These are phyloP conservation scores for Cyphellophora europaea DNA, from an alignment of 2,329 filamentous ascomycete species.

Conservation along the genomic window DNA sequence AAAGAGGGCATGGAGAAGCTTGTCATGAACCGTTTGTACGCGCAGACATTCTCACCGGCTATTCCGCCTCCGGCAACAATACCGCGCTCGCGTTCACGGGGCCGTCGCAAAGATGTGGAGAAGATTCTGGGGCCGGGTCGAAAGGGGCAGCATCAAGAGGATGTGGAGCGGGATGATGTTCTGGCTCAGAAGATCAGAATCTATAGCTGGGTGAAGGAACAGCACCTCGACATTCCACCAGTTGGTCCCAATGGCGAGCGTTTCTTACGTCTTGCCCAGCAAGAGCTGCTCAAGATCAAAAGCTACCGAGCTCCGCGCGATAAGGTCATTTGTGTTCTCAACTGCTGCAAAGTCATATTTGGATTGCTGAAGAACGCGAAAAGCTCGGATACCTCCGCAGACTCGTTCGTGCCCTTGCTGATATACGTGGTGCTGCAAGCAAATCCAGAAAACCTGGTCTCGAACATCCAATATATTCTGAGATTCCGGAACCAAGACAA, in stretches of 20 bases:
- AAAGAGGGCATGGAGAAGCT: slow-evolving; percentile 98
- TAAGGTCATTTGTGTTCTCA: slow-evolving; percentile 96
- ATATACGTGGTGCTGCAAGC: slow-evolving; percentile 94
- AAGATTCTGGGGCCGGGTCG: slow-evolving; percentile 69
- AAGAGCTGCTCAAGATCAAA: slow-evolving; percentile 93
- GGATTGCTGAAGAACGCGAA: slow-evolving; percentile 86
- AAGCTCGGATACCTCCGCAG: slow-evolving; percentile 78
- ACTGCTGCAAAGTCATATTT: slow-evolving; percentile 99
- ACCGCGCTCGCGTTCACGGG: slow-evolving; percentile 47
- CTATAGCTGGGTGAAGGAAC: slow-evolving; percentile 87
- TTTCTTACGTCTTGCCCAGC: slow-evolving; percentile 80
- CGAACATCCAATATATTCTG: slow-evolving; percentile 95
- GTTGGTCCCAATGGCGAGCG: slow-evolving; percentile 78
- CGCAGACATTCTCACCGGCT: slow-evolving; percentile 90
- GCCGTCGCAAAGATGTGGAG: slow-evolving; percentile 60
- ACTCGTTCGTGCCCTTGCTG: slow-evolving; percentile 87
- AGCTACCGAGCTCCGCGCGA: slow-evolving; percentile 94
- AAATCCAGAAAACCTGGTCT: slow-evolving; percentile 90
- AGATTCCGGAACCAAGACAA: slow-evolving; percentile 97
- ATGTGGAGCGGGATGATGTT: slow-evolving; percentile 94
- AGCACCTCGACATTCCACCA: slow-evolving; percentile 84
- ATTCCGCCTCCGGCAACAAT: slow-evolving; percentile 73
- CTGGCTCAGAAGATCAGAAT: slow-evolving; percentile 93
- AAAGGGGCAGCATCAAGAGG: slow-evolving; percentile 91
- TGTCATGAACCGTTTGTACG: slow-evolving; percentile 95